Percentiles rank a stretch among this genome's conserved stretches.
These are phyloP conservation scores for Meyerozyma sp. DNA, from an alignment of 1,139 yeast genomes.

Conservation along the genomic window DNA sequence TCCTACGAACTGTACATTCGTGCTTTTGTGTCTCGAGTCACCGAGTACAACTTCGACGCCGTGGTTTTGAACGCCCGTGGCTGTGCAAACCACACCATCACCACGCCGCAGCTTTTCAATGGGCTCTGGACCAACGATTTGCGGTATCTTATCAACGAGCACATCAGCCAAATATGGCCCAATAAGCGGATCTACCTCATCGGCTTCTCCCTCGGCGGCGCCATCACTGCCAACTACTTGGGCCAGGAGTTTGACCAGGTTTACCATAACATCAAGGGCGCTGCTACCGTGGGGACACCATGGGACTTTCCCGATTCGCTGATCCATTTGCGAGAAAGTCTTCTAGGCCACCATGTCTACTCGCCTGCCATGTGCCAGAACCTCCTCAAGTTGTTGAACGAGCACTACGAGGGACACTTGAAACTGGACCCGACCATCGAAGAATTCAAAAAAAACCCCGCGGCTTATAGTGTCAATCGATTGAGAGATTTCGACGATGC, in stretches of 20 bases:
- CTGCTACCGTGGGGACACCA: conserved; percentile 32
- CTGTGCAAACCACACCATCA: conserved; percentile 53
- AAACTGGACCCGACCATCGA: conserved; percentile 20
- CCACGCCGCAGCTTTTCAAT: conserved; percentile 55
- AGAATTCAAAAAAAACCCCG: conserved; percentile 29
- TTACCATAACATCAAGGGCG: conserved; percentile 38
- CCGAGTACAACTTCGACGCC: conserved; percentile 41
- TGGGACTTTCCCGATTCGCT: conserved; percentile 25
- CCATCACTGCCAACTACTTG: conserved; percentile 49
- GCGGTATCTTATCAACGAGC: conserved; percentile 46
- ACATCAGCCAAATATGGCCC: conserved; percentile 42
- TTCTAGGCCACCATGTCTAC: conserved; percentile 43
- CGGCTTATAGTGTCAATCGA: conserved; percentile 24
- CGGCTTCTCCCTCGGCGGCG: conserved; percentile 57
- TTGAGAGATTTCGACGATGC: conserved; percentile 60
- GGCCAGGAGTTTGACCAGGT: conserved; percentile 44
- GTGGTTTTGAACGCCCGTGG: conserved; percentile 56
- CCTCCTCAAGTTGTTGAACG: conserved; percentile 37
- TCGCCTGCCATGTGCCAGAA: conserved; percentile 52
- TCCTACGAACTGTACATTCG: conserved; percentile 55
- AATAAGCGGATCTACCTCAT: conserved; percentile 44
- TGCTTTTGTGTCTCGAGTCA: conserved; percentile 32
- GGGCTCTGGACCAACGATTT: conserved; percentile 63
- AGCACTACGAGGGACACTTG: conserved; percentile 36
- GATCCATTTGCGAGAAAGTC: conserved; percentile 33